Evolutionary conservation across 164 flowering plant genomes (phyloP).

Genomic region (Stephania cephalantha): DNA sequence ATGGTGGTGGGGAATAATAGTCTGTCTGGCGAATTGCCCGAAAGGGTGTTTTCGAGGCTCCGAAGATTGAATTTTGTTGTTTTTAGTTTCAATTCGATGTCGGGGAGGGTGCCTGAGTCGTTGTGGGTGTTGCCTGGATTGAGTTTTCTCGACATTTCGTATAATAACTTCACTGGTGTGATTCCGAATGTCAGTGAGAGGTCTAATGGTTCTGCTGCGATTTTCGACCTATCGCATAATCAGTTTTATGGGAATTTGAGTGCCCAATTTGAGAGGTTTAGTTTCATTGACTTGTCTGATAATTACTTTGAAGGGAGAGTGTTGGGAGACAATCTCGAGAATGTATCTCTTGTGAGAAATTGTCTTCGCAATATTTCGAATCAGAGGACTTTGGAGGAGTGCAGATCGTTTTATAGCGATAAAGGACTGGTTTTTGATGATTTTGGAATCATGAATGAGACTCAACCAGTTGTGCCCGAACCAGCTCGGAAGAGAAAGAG

Average conservation of each 20-base stretch:
- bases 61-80: slow-evolving; percentile 30
- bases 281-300: slow-evolving; percentile 45
- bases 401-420: slow-evolving; percentile 51
- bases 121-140: slow-evolving; percentile 43
- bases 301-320: slow-evolving; percentile 65
- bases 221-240: slow-evolving; percentile 59
- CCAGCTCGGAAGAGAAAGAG: slow-evolving; percentile 28
- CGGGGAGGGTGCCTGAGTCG: slow-evolving; percentile 37
- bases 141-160: slow-evolving; percentile 47
- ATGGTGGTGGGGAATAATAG: slow-evolving; percentile 32
- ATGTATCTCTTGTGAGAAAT: slow-evolving; percentile 44
- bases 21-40: slow-evolving; percentile 40
- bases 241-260: slow-evolving; percentile 49
- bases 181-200: slow-evolving; percentile 23
- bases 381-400: slow-evolving; percentile 52
- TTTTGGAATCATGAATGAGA: slow-evolving; percentile 48
- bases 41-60: slow-evolving; percentile 33
- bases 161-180: slow-evolving; percentile 53
- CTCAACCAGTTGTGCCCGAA: slow-evolving; percentile 22
- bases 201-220: slow-evolving; percentile 21
- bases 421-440: slow-evolving; percentile 59
- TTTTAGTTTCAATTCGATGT: slow-evolving; percentile 38
- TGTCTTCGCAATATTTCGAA: slow-evolving; percentile 54
- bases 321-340: slow-evolving; percentile 24
- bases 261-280: slow-evolving; percentile 23